A percentile compares a stretch with the other conserved stretches of the same genome.
Conservation (phyloP, 495 filamentous ascomycete genomes). For the Penicillium chermesinum region DNA sequence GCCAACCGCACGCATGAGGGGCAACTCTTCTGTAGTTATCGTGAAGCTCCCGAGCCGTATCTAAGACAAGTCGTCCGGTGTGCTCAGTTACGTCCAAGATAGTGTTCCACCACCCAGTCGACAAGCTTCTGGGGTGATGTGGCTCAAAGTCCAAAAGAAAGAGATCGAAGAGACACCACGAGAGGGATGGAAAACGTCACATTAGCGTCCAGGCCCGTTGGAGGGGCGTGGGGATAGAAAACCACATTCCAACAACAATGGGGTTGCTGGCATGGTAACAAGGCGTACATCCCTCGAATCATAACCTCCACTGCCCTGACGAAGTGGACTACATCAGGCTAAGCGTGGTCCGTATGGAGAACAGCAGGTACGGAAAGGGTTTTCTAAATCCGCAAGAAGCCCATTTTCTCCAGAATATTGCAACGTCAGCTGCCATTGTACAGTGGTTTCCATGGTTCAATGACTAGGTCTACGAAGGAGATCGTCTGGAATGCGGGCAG, state of each 20-base stretch:
- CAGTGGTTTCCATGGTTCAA: constrained; percentile 15
- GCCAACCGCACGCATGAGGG: constrained; percentile 10
- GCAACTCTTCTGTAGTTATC: no score
- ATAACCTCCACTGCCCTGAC: background rate
- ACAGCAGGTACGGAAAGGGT: background rate
- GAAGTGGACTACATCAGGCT: background rate
- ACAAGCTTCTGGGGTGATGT: background rate
- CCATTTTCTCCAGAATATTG: constrained; percentile 5
- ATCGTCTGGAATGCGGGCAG: constrained; percentile 17
- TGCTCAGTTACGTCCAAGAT: no score
- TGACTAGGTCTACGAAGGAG: constrained; percentile 6
- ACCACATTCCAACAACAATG: constrained; percentile 19
- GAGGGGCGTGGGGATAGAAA: constrained; percentile 11
- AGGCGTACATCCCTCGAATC: constrained; percentile 14
- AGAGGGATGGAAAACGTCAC: constrained; percentile 1
- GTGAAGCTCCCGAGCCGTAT: no score
- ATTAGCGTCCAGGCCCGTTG: background rate
- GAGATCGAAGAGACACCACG: background rate
- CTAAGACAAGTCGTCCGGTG: no score
- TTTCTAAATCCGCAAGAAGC: background rate
- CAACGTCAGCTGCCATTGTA: constrained; percentile 4
- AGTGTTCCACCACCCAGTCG: no score
- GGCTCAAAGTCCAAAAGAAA: background rate
- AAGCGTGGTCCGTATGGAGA: background rate
- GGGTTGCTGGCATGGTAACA: constrained; percentile 27